These are phyloP conservation scores for Fusarium mangiferae DNA, from an alignment of 2,329 filamentous ascomycete genomes.

Conservation along the genomic window DNA sequence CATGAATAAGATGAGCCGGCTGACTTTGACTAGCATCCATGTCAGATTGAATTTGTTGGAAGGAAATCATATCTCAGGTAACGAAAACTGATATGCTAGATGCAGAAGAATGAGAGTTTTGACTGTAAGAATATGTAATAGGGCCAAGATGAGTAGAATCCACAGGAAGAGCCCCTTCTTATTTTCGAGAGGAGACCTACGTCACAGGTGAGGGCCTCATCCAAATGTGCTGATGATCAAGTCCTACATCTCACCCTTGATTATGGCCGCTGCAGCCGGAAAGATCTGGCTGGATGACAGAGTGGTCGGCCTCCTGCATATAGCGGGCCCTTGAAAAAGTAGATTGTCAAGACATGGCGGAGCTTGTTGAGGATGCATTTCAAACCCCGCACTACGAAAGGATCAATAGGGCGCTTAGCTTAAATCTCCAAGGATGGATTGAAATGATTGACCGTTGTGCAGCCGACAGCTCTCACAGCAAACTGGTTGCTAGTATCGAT, in stretches of 20 bases:
- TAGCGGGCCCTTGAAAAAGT: background rate
- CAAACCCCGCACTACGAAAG: background rate
- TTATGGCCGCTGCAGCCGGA: background rate
- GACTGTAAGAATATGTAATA: too few relatives aligned
- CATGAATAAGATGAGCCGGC: background rate
- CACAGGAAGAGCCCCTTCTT: background rate
- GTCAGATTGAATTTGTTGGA: background rate
- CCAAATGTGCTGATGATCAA: background rate
- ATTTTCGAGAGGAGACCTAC: background rate
- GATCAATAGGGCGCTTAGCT: accelerated
- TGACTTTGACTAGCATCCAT: background rate
- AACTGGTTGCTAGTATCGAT: too few relatives aligned
- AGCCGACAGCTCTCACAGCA: background rate
- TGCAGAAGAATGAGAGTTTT: background rate
- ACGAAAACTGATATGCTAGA: accelerated
- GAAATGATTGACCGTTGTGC: background rate
- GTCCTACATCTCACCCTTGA: too few relatives aligned
- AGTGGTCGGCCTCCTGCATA: background rate
- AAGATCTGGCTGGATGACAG: too few relatives aligned
- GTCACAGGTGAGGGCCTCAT: background rate
- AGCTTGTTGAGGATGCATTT: background rate
- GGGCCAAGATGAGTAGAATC: background rate
- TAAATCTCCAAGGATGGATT: accelerated
- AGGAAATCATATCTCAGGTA: background rate
- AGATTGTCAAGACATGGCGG: background rate